Percentiles rank a stretch among this genome's conserved stretches.
These are phyloP conservation scores for Pyricularia pennisetigena DNA, from an alignment of 2,329 filamentous ascomycete genomes.

Conservation along the genomic window DNA sequence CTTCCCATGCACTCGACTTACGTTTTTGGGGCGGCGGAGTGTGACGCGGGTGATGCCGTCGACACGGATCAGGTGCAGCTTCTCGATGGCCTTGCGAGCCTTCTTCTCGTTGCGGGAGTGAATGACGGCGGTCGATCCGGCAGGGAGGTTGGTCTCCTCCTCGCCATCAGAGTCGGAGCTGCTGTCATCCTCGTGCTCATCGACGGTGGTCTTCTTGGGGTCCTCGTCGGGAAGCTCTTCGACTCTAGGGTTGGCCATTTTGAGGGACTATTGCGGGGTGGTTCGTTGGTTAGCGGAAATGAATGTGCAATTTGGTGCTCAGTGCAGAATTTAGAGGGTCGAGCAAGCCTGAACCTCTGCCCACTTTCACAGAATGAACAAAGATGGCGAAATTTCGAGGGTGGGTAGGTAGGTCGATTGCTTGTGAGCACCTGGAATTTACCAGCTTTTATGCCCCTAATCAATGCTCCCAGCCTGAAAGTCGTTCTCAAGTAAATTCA, in stretches of 20 bases:
- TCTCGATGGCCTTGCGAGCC: slow-evolving; percentile 97
- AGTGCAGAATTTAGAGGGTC: not conserved
- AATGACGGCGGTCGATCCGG: slow-evolving; percentile 79
- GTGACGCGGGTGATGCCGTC: slow-evolving; percentile 97
- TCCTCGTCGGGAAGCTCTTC: slow-evolving; percentile 95
- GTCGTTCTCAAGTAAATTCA: not conserved
- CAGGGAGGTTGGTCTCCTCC: slow-evolving; percentile 55
- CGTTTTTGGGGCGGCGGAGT: slow-evolving; percentile 96
- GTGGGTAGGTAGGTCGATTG: not conserved
- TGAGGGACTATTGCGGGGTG: slow-evolving; percentile 40
- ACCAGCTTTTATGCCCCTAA: not conserved
- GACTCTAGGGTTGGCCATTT: slow-evolving; percentile 95
- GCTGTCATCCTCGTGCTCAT: slow-evolving; percentile 62
- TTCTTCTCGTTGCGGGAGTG: slow-evolving; percentile 99
- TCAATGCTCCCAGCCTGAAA: too few species aligned
- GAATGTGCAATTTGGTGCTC: not conserved
- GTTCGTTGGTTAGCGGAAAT: slow-evolving; percentile 12
- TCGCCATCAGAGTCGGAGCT: slow-evolving; percentile 72
- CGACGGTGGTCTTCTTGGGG: slow-evolving; percentile 69
- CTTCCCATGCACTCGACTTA: slow-evolving; percentile 41
- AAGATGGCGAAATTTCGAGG: not conserved
- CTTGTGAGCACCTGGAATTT: not conserved
- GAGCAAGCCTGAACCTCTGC: not conserved
- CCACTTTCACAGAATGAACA: not conserved
- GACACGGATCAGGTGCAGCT: slow-evolving; percentile 93